These are phyloP conservation scores for Exophiala calicioides DNA, from an alignment of 2,329 filamentous ascomycete species.

Conservation along the genomic window DNA sequence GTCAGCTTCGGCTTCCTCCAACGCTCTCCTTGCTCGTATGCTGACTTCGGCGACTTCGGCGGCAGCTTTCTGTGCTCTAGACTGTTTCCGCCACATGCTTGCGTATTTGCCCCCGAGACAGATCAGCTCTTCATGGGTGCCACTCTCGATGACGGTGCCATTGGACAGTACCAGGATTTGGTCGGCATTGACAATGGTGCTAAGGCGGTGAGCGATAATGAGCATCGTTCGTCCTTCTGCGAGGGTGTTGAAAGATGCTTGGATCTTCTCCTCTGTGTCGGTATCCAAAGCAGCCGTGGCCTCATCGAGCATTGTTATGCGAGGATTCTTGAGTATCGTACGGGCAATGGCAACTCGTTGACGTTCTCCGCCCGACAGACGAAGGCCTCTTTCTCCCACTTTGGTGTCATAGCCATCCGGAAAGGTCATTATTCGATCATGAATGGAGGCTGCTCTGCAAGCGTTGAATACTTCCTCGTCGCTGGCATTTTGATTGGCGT, in stretches of 20 bases:
- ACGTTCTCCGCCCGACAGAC: slow-evolving; percentile 87
- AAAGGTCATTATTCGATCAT: slow-evolving; percentile 87
- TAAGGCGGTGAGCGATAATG: slow-evolving; percentile 89
- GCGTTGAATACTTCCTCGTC: slow-evolving; percentile 81
- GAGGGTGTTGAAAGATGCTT: slow-evolving; percentile 78
- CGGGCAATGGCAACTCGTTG: slow-evolving; percentile 91
- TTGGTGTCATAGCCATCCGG: slow-evolving; percentile 86
- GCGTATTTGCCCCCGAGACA: slow-evolving; percentile 71
- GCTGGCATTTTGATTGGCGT: slow-evolving; percentile 77
- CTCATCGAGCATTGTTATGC: slow-evolving; percentile 90
- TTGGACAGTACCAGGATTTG: slow-evolving; percentile 78
- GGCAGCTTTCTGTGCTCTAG: slow-evolving; percentile 70
- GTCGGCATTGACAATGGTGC: slow-evolving; percentile 81
- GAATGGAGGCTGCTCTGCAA: slow-evolving; percentile 83
- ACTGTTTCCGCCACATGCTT: slow-evolving; percentile 89
- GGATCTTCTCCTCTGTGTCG: slow-evolving; percentile 90
- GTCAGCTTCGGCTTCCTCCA: slow-evolving; percentile 43
- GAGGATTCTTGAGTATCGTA: slow-evolving; percentile 87
- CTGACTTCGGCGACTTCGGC: slow-evolving; percentile 56
- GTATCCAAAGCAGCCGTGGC: slow-evolving; percentile 89
- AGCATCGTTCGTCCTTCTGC: slow-evolving; percentile 86
- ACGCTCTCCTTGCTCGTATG: slow-evolving; percentile 45
- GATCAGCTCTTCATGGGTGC: slow-evolving; percentile 76
- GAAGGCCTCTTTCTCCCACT: slow-evolving; percentile 84
- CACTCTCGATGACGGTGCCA: slow-evolving; percentile 74